phyloP scores from a whole-genome alignment of 2,329 filamentous ascomycete genomes.

The Cladosporium cucumerinum region DNA sequence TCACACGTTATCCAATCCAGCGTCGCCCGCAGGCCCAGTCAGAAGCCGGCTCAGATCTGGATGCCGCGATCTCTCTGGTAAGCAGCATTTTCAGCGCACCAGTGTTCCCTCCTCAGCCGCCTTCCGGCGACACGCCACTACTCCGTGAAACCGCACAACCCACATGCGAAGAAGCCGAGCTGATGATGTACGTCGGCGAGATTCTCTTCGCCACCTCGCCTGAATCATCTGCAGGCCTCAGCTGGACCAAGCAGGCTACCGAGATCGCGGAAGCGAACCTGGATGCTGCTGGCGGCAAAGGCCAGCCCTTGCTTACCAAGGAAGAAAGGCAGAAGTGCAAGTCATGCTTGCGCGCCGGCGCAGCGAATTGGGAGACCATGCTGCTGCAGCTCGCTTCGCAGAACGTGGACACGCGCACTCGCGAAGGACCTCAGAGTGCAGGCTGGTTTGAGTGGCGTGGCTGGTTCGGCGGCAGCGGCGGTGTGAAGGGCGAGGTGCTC shows the following conservation, averaged over 20 bases:
- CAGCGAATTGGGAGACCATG: conserved; percentile 83
- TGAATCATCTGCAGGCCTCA: conserved; percentile 62
- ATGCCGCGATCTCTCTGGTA: conserved; percentile 30
- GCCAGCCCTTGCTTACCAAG: conserved; percentile 25
- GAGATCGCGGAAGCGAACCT: conserved; percentile 65
- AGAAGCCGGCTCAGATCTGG: conserved; percentile 24
- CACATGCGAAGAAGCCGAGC: conserved; percentile 77
- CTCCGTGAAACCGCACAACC: conserved; percentile 53
- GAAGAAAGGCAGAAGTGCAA: conserved; percentile 61
- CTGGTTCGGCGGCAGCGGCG: conserved; percentile 25
- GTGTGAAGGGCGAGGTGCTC: conserved; percentile 23
- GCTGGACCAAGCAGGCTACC: conserved; percentile 87
- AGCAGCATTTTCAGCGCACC: conserved; percentile 36
- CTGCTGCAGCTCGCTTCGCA: conserved; percentile 60
- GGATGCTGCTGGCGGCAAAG: conserved; percentile 25
- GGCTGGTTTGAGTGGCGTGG: conserved; percentile 27
- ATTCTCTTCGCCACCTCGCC: conserved; percentile 72
- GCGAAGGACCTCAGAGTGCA: conserved; percentile 19
- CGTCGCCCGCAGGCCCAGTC: conserved; percentile 19
- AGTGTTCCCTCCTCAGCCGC: conserved; percentile 65
- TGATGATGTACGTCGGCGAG: conserved; percentile 90
- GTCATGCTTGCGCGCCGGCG: conserved; percentile 71
- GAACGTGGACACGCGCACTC: conserved; percentile 28
- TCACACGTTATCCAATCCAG: conserved; percentile 37
- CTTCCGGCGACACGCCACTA: conserved; percentile 66